These are phyloP conservation scores for Nakaseomyces bracarensis DNA, from an alignment of 1,139 yeast genomes.

Conservation along the genomic window DNA sequence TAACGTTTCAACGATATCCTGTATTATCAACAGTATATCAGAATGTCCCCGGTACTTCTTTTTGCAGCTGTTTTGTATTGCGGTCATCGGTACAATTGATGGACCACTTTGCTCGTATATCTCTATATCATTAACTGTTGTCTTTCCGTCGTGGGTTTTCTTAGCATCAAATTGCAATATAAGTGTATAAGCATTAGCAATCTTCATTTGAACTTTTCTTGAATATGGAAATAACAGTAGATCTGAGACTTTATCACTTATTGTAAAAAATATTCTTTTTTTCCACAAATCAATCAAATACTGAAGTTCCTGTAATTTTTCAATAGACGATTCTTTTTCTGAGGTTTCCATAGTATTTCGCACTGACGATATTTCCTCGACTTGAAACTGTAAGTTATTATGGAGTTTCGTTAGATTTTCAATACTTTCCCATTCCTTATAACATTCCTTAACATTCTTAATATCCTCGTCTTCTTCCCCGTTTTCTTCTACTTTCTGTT, in stretches of 20 bases:
- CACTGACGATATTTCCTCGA: slow-evolving; percentile 4
- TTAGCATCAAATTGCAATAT: slow-evolving; percentile 8
- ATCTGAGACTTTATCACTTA: slow-evolving; percentile 10
- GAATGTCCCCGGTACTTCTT: slow-evolving; percentile 7
- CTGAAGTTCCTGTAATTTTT: slow-evolving; percentile 1
- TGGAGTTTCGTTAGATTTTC: slow-evolving; percentile 1
- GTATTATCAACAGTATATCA: neutral
- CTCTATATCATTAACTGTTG: slow-evolving; percentile 9
- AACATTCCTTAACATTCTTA: slow-evolving; percentile 5
- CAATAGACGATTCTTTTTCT: neutral
- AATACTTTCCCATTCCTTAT: slow-evolving; percentile 11
- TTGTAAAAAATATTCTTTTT: slow-evolving; percentile 10
- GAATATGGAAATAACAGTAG: slow-evolving; percentile 22
- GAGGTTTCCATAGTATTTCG: slow-evolving; percentile 6
- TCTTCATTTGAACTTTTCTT: slow-evolving; percentile 20
- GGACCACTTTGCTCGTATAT: slow-evolving; percentile 8
- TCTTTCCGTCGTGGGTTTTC: slow-evolving; percentile 3
- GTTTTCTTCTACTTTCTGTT: slow-evolving; percentile 9
- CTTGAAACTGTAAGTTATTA: neutral
- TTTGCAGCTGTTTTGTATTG: slow-evolving; percentile 7
- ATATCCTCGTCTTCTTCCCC: slow-evolving; percentile 4
- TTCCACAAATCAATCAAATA: slow-evolving; percentile 14
- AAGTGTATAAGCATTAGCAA: slow-evolving; percentile 10
- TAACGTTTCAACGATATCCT: neutral
- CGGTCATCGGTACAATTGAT: slow-evolving; percentile 5